Base-by-base conservation (phyloP, 768 basidiomycete species). In the Serendipita sp. region DNA sequence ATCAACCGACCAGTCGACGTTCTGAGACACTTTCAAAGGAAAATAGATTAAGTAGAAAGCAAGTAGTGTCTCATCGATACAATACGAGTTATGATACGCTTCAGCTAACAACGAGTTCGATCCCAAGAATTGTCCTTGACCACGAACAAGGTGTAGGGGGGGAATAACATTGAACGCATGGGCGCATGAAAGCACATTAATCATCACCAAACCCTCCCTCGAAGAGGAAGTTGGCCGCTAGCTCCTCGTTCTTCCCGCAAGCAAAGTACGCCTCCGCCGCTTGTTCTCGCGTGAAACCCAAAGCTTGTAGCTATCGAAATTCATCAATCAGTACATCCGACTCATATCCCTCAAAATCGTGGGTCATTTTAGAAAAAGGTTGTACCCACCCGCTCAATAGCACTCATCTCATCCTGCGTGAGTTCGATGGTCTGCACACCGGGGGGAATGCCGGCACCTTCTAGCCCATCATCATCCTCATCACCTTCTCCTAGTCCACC, bases 181-280 rank as follows among this genome's bases (percentile, higher is more conserved):
- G 14, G 7, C 14, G 14, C 7, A n/a, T n/a, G 14, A 14, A 5
- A 7, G 14, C 38, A 50, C 9, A 28, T 22, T 17, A 50, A 9
- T 41, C 31, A 61, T 62, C 42, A n/a, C 65, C 69, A 26, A 83
- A 85, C 30, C 76, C 76, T 62, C 74, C 69, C 67, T 95, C 93
- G 66, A 97, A 94, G 68, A 97, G 73, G 68, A 85, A 95, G 70
- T 96, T 96, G 14, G 95, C 96, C 7, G 96, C 93, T 20, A 94
- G 74, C 70, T 97, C 92, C 74, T 98, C 96, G 70, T 98, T 92
- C 80, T 90, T 92, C 72, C 92, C 96, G 72, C 94, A 97, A 1
- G 85, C 88, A 70, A 95, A 82, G 74, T 89, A 99, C 1, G 96
- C 96, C 72, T 97, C 82, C 38, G 94, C 74, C n/a, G 79, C 95